Base-by-base conservation (phyloP, 208 protist genomes). In the Acanthamoeba healyi region DNA sequence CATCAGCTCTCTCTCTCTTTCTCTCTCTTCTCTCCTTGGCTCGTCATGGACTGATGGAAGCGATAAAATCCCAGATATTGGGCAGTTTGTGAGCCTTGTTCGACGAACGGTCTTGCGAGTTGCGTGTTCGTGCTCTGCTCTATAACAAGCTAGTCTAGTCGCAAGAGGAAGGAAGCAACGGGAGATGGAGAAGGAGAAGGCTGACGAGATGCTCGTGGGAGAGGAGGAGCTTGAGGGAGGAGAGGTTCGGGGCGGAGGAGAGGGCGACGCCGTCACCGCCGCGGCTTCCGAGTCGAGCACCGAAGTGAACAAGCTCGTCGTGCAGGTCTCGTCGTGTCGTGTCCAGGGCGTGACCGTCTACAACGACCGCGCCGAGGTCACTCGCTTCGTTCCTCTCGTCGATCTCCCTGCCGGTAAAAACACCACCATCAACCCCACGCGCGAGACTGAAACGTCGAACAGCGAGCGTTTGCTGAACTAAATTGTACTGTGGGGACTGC, bases 341-440 rank as follows among this genome's bases (percentile, higher is more conserved):
- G 77, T 86, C 5, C 38, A 61, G 44, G 29, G 34, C n/a, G 77
- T 86, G 29, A 86, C 77, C 15, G 77, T 86, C 26, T 86, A 86
- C 77, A 86, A 86, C 44, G 77, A 86, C 77, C 77, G 77, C 44
- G 77, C 77, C 17, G 77, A 86, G 22, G 77, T 86, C 77, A 86
- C 77, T 26, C 77, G 77, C 77, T 14, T 38, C 44, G 44, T 86
- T n/a, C 2, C 42, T 36, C 77, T 86, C 42, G 19, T 44, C 24
- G 77, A 58, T 26, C 44, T 86, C 12, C 24, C 42, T 2, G 44
- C 46, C 5, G 77, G 77, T 86, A 19, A 7, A 26, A 4, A 6
- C 15, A 4, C 0, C 10, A 34, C 6, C 34, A 67, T 38, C 14
- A 36, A 67, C 10, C 17, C 19, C 17, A n/a, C n/a, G n/a, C n/a